These are phyloP conservation scores for Quercus alba DNA, from an alignment of 306 rosid genomes.

Conservation along the genomic window DNA sequence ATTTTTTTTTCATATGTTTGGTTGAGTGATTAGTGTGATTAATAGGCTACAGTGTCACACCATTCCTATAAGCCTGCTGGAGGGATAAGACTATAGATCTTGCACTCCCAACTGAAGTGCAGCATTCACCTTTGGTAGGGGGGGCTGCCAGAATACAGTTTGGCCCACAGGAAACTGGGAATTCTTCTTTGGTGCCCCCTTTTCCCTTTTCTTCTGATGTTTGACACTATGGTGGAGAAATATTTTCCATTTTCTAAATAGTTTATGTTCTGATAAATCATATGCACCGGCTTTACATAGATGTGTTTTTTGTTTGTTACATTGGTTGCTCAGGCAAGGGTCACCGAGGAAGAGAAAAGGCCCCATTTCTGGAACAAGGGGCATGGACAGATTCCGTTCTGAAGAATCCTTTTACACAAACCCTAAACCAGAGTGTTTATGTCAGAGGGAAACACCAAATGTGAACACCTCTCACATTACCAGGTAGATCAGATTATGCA, in stretches of 20 bases:
- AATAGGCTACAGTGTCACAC: background rate
- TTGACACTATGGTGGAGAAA: background rate
- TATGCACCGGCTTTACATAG: background rate
- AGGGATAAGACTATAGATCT: too few species aligned
- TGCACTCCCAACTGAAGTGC: too few species aligned
- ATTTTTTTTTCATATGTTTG: background rate
- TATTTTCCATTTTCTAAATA: background rate
- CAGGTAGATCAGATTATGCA: constrained; percentile 17
- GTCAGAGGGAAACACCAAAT: constrained; percentile 46
- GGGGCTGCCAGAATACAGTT: background rate
- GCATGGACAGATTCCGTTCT: constrained; percentile 82
- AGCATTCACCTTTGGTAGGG: background rate
- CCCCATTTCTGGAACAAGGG: constrained; percentile 84
- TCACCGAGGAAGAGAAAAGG: constrained; percentile 87
- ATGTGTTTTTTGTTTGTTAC: background rate
- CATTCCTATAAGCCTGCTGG: background rate
- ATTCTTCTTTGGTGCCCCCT: background rate
- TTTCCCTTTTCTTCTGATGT: background rate
- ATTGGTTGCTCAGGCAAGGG: constrained; percentile 60
- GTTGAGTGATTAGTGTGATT: background rate
- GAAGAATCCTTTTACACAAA: constrained; percentile 91
- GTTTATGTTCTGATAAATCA: background rate
- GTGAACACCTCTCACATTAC: constrained; percentile 23
- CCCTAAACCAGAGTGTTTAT: constrained; percentile 87
- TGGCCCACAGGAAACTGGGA: too few species aligned